Base-by-base conservation (phyloP, 257 asterid species). In the Anisodus acutangulus region DNA sequence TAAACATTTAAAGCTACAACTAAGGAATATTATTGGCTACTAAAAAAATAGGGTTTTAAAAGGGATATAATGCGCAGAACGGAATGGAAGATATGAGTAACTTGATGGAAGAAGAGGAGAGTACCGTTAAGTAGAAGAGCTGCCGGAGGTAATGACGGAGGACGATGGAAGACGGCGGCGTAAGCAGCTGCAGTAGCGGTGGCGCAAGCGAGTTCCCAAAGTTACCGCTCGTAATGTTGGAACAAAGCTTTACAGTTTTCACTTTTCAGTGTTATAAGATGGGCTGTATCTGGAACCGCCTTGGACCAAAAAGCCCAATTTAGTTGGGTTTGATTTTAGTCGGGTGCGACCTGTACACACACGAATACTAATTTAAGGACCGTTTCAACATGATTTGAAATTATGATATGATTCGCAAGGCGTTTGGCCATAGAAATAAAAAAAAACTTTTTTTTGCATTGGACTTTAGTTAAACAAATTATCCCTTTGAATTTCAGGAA, bases 261-360 rank as follows among this genome's bases (percentile, higher is more conserved):
- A 7, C 10, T 47, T 51, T 59, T 6, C 67, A 8, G 66, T 59
- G 31, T 22, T 59, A n/a, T 19, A 62, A 60, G 31, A 19, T 62
- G 68, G 68, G 68, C 68, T 59, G 59, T n/a, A 54, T 54, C n/a
- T 54, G 59, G n/a, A 54, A 54, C n/a, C 59, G 59, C 59, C 59
- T 54, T 54, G 16, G 60, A 55, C 60, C 67, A 13, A 62, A 62
- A 62, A 62, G 68, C 68, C 68, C 68, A 62, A 17, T 19, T 8
- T 62, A 62, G 3, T 62, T 26, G 13, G 37, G 17, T 54, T 54
- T 54, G 35, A 31, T 31, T 31, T 31, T 31, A 31, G 35, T 31
- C 35, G 35, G 35, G 35, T 31, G 35, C 35, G 35, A 31, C 35
- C 35, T 31, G 35, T 31, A 31, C 35, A 31, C 35, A 31, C 35